A percentile compares a stretch with the other conserved stretches of the same genome.
Conservation (phyloP, 805 yeast species). For the Metschnikowia matae region DNA sequence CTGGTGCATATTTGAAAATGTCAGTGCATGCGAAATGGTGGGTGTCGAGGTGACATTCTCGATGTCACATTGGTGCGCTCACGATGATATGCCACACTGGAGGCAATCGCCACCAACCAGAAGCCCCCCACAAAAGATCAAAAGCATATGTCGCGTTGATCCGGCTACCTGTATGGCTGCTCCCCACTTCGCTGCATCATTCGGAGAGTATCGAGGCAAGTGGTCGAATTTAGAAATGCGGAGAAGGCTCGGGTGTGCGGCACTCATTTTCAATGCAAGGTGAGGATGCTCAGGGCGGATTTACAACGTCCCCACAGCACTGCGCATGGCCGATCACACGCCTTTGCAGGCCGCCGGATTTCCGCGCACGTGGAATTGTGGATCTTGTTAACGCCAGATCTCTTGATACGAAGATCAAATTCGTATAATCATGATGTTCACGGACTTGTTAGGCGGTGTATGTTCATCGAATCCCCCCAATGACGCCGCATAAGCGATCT, state of each 20-base stretch:
- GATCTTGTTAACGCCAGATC: too few relatives aligned
- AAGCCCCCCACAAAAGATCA: not conserved
- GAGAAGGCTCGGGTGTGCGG: conserved; percentile 2
- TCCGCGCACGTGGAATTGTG: not conserved
- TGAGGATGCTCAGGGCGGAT: conserved; percentile 1
- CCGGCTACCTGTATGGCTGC: not conserved
- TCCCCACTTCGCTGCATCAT: conserved; percentile 4
- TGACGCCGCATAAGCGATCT: not conserved
- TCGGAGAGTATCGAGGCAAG: not conserved
- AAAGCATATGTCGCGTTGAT: not conserved
- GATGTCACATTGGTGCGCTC: not conserved
- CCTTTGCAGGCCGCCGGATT: not conserved
- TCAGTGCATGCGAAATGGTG: not conserved
- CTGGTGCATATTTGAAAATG: not conserved
- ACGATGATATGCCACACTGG: not conserved
- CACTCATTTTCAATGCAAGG: not conserved
- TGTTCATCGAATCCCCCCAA: not conserved
- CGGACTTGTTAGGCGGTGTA: not conserved
- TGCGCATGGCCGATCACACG: not conserved
- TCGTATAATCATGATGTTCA: too few relatives aligned
- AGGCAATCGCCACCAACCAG: not conserved
- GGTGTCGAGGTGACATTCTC: not conserved
- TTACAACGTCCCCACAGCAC: conserved; percentile 3
- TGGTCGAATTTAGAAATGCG: conserved; percentile 1
- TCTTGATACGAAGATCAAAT: too few relatives aligned